A percentile compares a stretch with the other conserved stretches of the same genome.
These are phyloP conservation scores for Chrysosporium keratinophilum DNA, from an alignment of 2,329 filamentous ascomycete species.

Conservation along the genomic window DNA sequence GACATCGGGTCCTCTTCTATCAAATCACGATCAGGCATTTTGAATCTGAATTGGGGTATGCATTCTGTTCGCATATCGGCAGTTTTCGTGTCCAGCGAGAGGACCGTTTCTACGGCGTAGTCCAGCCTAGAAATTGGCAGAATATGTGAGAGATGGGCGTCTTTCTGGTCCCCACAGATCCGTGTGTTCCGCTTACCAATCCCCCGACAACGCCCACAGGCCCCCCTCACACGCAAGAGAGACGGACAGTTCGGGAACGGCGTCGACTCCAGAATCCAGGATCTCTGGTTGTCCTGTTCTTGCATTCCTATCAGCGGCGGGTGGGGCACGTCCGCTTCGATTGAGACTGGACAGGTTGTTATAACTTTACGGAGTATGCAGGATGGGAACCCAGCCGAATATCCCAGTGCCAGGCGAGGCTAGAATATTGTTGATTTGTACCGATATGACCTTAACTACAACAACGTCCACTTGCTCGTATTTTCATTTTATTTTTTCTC, in stretches of 20 bases:
- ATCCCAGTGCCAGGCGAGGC: not conserved
- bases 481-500: not conserved
- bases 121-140: not conserved
- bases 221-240: not conserved
- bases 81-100: too few relatives aligned
- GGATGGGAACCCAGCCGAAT: not conserved
- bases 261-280: not conserved
- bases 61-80: too few relatives aligned
- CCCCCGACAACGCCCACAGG: not conserved
- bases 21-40: too few relatives aligned
- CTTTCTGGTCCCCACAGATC: not conserved
- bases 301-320: not conserved
- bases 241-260: not conserved
- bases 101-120: too few relatives aligned
- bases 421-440: not conserved
- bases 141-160: not conserved
- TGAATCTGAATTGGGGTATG: too few relatives aligned
- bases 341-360: not conserved
- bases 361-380: not conserved
- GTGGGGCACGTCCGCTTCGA: not conserved
- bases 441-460: not conserved
- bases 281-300: not conserved
- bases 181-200: slow-evolving; percentile 5
- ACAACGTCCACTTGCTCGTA: not conserved
- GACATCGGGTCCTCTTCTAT: too few relatives aligned